Evolutionary conservation across 1,139 yeast species (phyloP).

Genomic region (Zygosaccharomyces pseudobailii): DNA sequence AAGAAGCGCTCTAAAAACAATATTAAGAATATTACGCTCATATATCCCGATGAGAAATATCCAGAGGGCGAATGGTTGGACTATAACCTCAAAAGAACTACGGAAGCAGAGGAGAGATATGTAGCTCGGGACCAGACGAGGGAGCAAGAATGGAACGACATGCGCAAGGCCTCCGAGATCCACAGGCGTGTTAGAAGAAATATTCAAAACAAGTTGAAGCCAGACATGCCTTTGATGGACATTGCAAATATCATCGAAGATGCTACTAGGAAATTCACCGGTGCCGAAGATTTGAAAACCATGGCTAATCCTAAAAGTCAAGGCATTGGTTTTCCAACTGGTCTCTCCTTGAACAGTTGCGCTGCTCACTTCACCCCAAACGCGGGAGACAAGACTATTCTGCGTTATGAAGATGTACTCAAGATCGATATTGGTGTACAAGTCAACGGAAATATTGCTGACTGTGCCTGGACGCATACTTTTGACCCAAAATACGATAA

Average conservation of each 20-base stretch:
- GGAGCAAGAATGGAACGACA: slow-evolving; percentile 70
- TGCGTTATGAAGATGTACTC: slow-evolving; percentile 85
- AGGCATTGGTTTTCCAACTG: slow-evolving; percentile 97
- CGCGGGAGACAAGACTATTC: slow-evolving; percentile 80
- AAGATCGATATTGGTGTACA: slow-evolving; percentile 98
- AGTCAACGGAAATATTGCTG: slow-evolving; percentile 91
- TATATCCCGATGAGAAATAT: slow-evolving; percentile 67
- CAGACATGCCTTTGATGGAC: slow-evolving; percentile 90
- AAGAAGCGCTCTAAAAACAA: slow-evolving; percentile 46
- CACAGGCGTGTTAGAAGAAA: slow-evolving; percentile 86
- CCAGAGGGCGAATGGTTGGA: slow-evolving; percentile 92
- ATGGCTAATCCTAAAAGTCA: slow-evolving; percentile 44
- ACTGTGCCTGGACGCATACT: slow-evolving; percentile 90
- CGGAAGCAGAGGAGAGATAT: slow-evolving; percentile 81
- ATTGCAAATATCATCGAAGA: slow-evolving; percentile 88
- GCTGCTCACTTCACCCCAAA: slow-evolving; percentile 99
- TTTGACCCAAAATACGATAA: slow-evolving; percentile 81
- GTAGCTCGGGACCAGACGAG: slow-evolving; percentile 55
- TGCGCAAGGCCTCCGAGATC: slow-evolving; percentile 93
- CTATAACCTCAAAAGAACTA: slow-evolving; percentile 67
- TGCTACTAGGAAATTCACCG: slow-evolving; percentile 70
- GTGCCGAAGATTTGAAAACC: slow-evolving; percentile 42
- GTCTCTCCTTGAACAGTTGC: slow-evolving; percentile 83
- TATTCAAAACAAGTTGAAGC: slow-evolving; percentile 69
- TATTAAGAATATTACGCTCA: slow-evolving; percentile 56